Percentiles rank a stretch among this genome's conserved stretches.
These are phyloP conservation scores for Fusarium metavorans DNA, from an alignment of 2,329 filamentous ascomycete species.

Conservation along the genomic window DNA sequence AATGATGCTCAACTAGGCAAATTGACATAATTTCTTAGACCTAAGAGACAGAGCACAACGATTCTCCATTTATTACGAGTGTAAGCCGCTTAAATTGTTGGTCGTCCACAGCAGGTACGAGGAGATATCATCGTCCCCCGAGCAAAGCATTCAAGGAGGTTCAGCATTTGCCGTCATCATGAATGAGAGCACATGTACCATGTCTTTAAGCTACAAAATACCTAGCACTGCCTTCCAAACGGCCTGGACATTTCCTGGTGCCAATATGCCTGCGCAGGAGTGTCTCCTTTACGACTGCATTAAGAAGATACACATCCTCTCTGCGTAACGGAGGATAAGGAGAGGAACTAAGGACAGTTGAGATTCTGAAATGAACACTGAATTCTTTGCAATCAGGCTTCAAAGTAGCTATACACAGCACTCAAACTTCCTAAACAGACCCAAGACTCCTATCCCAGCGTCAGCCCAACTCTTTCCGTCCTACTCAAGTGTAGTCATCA, in stretches of 20 bases:
- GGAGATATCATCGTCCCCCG: background rate
- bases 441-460: no score
- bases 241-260: background rate
- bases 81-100: background rate
- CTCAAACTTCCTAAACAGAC: no score
- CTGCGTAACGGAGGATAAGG: no score
- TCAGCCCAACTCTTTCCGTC: no score
- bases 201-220: background rate
- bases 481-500: no score
- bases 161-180: background rate
- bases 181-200: background rate
- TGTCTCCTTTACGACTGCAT: no score
- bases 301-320: no score
- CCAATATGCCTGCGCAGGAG: no score
- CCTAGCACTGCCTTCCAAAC: background rate
- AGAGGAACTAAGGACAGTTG: no score
- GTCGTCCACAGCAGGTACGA: background rate
- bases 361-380: no score
- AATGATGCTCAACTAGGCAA: background rate
- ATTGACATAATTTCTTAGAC: background rate
- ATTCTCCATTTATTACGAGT: background rate
- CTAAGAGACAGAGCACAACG: background rate
- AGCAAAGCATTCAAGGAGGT: background rate
- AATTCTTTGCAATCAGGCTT: no score
- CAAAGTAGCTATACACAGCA: no score